Evolutionary conservation across 257 asterid species (phyloP).

Genomic region (Dorcoceras hygrometricum): DNA sequence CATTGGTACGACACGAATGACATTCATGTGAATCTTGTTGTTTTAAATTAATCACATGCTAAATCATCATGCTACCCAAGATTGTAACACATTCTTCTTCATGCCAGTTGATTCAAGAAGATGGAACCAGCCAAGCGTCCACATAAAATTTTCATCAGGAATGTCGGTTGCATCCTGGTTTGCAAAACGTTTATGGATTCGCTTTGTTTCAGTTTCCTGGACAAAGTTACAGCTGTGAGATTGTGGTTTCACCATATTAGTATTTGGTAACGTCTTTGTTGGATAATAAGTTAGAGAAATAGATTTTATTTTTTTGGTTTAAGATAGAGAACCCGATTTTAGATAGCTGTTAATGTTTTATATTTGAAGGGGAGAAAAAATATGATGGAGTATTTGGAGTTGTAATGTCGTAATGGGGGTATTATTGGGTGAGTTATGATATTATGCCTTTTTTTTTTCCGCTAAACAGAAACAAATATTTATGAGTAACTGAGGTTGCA

Average conservation of each 20-base stretch:
- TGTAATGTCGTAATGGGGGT: too few species aligned
- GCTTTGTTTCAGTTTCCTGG: not conserved
- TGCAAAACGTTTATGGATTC: not conserved
- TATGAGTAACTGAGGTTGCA: too few species aligned
- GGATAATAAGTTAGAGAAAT: too few species aligned
- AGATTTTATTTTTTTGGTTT: too few species aligned
- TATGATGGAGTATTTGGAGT: too few species aligned
- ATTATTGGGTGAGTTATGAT: too few species aligned
- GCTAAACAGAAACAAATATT: too few species aligned
- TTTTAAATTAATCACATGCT: not conserved
- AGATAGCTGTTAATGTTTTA: too few species aligned
- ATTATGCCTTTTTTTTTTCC: too few species aligned
- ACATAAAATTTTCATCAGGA: conserved; percentile 15
- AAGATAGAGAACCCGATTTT: too few species aligned
- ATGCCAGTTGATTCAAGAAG: conserved; percentile 66
- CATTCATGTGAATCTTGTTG: not conserved
- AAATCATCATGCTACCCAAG: conserved; percentile 4
- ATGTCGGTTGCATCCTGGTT: not conserved
- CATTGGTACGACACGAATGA: conserved; percentile 54
- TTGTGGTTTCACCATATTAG: not conserved
- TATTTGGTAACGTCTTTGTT: not conserved
- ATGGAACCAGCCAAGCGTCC: conserved; percentile 42
- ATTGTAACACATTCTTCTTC: conserved; percentile 9
- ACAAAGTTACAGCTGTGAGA: not conserved
- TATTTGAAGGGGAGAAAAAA: too few species aligned